Percentiles rank a stretch among this genome's conserved stretches.
Evolutionary conservation across 2,329 filamentous ascomycete genomes (phyloP).

Genomic region (Kalmusia sp.): DNA sequence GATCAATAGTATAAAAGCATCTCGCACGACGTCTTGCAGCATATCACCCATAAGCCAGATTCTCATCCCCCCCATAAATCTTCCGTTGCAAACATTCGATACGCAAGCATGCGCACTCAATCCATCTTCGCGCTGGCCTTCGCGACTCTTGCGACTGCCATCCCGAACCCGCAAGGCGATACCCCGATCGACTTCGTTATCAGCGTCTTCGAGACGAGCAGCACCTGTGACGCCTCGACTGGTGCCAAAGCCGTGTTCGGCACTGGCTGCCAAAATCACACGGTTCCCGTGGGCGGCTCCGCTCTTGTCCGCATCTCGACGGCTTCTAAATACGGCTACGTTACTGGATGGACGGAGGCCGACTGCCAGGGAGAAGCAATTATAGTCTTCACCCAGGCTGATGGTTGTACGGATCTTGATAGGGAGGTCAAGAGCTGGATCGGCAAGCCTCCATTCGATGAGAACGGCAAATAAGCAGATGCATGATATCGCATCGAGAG

Average conservation of each 20-base stretch:
- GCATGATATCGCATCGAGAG: neutral
- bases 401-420: constrained; percentile 3
- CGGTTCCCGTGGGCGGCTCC: neutral
- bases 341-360: neutral
- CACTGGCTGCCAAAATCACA: neutral
- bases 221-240: neutral
- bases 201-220: constrained; percentile 2
- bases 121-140: constrained; percentile 4
- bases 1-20: neutral
- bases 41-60: neutral
- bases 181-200: constrained; percentile 3
- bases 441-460: neutral
- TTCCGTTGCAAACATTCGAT: neutral
- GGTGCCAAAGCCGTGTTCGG: neutral
- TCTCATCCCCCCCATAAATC: neutral
- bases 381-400: constrained; percentile 4
- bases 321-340: neutral
- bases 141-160: constrained; percentile 1
- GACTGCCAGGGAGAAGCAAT: neutral
- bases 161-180: neutral
- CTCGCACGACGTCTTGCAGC: neutral
- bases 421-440: constrained; percentile 6
- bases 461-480: neutral
- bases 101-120: constrained; percentile 2
- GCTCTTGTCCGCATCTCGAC: constrained; percentile 3